Conservation (phyloP, 164 flowering plant genomes). For the Stephania japonica region DNA sequence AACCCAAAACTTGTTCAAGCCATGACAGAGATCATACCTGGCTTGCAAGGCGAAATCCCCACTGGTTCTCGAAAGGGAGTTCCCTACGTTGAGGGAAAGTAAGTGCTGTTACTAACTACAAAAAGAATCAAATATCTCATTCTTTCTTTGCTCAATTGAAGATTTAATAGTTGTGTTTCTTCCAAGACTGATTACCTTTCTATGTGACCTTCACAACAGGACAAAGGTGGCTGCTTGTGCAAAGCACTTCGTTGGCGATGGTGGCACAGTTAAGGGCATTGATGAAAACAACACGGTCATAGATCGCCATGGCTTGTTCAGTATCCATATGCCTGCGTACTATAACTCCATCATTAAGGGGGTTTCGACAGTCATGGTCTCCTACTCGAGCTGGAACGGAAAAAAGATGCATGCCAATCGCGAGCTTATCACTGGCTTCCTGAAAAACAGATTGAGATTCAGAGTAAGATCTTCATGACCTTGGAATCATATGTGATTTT, state of each 20-base stretch:
- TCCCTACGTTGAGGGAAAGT: conserved; percentile 14
- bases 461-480: background rate
- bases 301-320: conserved; percentile 8
- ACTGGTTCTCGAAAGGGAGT: conserved; percentile 6
- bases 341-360: conserved; percentile 11
- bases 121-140: background rate
- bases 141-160: background rate
- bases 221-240: conserved; percentile 18
- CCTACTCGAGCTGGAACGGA: conserved; percentile 18
- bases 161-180: background rate
- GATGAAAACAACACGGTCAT: conserved; percentile 14
- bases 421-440: conserved; percentile 14
- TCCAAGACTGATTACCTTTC: background rate
- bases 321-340: conserved; percentile 19
- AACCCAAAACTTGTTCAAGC: conserved; percentile 12
- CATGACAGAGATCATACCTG: conserved; percentile 16
- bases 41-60: conserved; percentile 14
- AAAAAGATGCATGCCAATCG: conserved; percentile 15
- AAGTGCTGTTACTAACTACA: background rate
- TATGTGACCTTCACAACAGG: background rate
- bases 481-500: background rate
- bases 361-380: conserved; percentile 17
- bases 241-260: conserved; percentile 17
- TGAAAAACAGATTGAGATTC: conserved; percentile 8
- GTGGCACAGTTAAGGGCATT: conserved; percentile 14